Evolutionary conservation across 1,139 yeast species (phyloP), one percentile per base, ranked within the genome.

Genomic region (Debaryomycetaceae sp.): DNA sequence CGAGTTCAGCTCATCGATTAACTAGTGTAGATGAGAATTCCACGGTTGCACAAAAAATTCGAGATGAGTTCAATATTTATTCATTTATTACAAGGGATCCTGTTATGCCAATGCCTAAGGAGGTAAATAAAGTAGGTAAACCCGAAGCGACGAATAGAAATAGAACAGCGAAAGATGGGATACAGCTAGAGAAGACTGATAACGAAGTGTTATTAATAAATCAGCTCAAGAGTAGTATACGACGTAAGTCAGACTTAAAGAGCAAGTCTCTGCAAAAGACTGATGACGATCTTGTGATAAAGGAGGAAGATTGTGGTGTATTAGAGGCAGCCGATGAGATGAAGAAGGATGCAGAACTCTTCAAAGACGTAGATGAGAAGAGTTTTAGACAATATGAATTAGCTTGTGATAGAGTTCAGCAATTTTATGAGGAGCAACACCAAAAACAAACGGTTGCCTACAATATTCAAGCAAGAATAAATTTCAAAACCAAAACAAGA

Each of bases 391-490:
- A 84, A 55, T 84, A 84, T 54, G 88, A 83, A 52, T 65, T 82
- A 40, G 89, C 89, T 0, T 80, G 85, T 58, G 86, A 81, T 52
- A 65, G 88, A 49, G 90, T 84, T 38, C 81, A 81, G 53, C 75
- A 71, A 46, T 84, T 84, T 53, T 84, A 84, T 57, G 76, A 73
- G 51, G 88, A 83, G 51, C 90, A 84, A 55, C 90, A 84, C 55
- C 79, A 72, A 45, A 78, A 78, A 51, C 90, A 84, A 60, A 84
- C 90, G 0, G 87, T 84, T 27, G 87, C 87, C 0, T 84, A 81
- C 58, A 84, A 84, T 54, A 72, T 84, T 33, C 87, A 83, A 56
- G 89, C 89, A 0, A 63, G 90, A 34, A 81, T 83, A 41, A 82
- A 83, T 58, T 84, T 83, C 66, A 83, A 83, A 57, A 78, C 88